A percentile compares a stretch with the other conserved stretches of the same genome.
Conservation (phyloP, 192 early-diverging fungal species). For the Cetraspora pellucida region DNA sequence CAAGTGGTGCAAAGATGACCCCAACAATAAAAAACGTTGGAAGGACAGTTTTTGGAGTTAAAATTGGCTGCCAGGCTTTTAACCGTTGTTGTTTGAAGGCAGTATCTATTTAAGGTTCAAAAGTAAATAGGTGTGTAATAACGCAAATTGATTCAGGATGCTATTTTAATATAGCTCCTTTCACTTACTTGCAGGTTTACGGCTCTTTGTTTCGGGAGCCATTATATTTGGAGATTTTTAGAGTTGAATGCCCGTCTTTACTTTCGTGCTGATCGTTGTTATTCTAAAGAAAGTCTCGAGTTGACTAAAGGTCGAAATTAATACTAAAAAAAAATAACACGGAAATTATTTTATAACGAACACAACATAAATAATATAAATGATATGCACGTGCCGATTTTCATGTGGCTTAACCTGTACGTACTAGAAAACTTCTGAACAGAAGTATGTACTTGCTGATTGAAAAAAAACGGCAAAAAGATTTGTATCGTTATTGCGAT, state of each 20-base stretch:
- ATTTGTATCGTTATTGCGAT: too few species aligned
- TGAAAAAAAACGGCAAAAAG: too few species aligned
- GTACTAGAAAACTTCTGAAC: too few species aligned
- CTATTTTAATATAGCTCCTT: not conserved
- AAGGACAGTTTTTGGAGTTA: slow-evolving; percentile 97
- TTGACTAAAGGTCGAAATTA: too few species aligned
- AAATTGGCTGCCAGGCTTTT: slow-evolving; percentile 98
- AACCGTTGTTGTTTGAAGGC: slow-evolving; percentile 99
- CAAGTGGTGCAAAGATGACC: slow-evolving; percentile 93
- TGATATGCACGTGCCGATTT: too few species aligned
- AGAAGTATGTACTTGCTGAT: too few species aligned
- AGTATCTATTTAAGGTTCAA: slow-evolving; percentile 65
- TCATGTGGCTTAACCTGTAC: too few species aligned
- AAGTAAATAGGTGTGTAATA: not conserved
- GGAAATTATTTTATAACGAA: too few species aligned
- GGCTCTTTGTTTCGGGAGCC: slow-evolving; percentile 53
- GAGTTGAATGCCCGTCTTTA: not conserved
- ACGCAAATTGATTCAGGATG: not conserved
- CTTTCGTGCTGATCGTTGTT: not conserved
- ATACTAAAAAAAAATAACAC: too few species aligned
- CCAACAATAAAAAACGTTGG: slow-evolving; percentile 95
- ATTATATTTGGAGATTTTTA: not conserved
- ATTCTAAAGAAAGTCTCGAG: not conserved
- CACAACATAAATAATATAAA: too few species aligned
- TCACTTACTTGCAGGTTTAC: slow-evolving; percentile 62